These are phyloP conservation scores for Suillus spraguei DNA, from an alignment of 768 basidiomycete genomes.

Conservation along the genomic window DNA sequence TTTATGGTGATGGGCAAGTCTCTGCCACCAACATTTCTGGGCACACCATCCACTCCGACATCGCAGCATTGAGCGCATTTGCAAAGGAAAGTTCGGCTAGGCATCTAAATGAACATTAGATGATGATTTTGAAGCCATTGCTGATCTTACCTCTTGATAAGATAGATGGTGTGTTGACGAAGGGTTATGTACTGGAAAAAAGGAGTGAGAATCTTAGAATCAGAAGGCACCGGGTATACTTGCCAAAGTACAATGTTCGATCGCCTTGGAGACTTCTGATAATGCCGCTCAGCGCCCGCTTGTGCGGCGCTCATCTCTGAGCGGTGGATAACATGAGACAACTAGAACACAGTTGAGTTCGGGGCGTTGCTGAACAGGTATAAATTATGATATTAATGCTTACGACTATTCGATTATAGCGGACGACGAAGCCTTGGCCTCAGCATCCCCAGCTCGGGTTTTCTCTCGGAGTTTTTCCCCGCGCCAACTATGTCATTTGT, in stretches of 20 bases:
- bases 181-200: too few species aligned
- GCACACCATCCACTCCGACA: background rate
- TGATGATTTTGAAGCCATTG: background rate
- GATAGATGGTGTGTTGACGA: too few species aligned
- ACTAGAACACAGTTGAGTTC: background rate
- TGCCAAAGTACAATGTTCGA: background rate
- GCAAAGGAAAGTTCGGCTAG: background rate
- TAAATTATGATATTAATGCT: too few species aligned
- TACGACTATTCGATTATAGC: too few species aligned
- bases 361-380: too few species aligned
- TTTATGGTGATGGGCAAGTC: background rate
- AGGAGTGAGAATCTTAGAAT: background rate
- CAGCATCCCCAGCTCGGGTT: too few species aligned
- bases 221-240: background rate
- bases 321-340: too few species aligned
- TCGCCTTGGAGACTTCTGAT: background rate
- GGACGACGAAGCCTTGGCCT: too few species aligned
- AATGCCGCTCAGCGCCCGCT: background rate
- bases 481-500: too few species aligned
- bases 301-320: background rate
- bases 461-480: too few species aligned
- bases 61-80: background rate
- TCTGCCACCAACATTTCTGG: background rate
- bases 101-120: background rate
- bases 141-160: background rate